Percentiles rank a stretch among this genome's conserved stretches.
phyloP scores from a whole-genome alignment of 169 alveolate species.

The Pseudocohnilembus persalinus region DNA sequence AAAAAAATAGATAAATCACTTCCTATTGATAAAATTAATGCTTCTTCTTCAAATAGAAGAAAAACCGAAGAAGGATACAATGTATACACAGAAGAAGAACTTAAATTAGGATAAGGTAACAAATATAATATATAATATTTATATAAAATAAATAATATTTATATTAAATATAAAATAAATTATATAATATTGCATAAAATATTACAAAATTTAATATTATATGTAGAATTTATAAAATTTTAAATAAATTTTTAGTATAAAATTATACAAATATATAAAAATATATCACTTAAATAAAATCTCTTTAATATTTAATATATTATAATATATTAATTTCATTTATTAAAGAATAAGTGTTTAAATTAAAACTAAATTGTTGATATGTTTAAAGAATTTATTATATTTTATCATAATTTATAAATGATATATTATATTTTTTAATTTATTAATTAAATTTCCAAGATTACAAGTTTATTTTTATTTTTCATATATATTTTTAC shows the following conservation, averaged over 20 bases:
- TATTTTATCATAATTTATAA: too few relatives aligned
- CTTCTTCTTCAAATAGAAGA: neutral
- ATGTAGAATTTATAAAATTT: too few relatives aligned
- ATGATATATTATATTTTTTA: neutral
- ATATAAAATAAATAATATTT: neutral
- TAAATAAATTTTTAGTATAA: too few relatives aligned
- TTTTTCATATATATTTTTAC: too few relatives aligned
- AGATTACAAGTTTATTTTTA: too few relatives aligned
- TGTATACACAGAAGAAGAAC: slow-evolving; percentile 24
- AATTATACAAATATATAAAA: too few relatives aligned
- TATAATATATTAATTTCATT: too few relatives aligned
- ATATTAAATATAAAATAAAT: neutral
- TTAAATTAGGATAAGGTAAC: slow-evolving; percentile 24
- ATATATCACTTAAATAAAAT: too few relatives aligned
- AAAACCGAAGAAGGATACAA: slow-evolving; percentile 27
- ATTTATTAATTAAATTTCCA: too few relatives aligned
- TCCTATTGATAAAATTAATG: neutral
- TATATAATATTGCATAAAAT: too few relatives aligned
- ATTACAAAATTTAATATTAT: too few relatives aligned
- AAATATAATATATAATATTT: neutral
- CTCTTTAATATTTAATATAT: too few relatives aligned
- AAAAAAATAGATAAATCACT: neutral
- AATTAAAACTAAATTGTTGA: slow-evolving; percentile 1
- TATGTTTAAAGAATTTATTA: neutral
- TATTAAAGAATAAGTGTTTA: slow-evolving; percentile 11